Evolutionary conservation across 495 filamentous ascomycete species (phyloP).

Genomic region (Letharia lupina): DNA sequence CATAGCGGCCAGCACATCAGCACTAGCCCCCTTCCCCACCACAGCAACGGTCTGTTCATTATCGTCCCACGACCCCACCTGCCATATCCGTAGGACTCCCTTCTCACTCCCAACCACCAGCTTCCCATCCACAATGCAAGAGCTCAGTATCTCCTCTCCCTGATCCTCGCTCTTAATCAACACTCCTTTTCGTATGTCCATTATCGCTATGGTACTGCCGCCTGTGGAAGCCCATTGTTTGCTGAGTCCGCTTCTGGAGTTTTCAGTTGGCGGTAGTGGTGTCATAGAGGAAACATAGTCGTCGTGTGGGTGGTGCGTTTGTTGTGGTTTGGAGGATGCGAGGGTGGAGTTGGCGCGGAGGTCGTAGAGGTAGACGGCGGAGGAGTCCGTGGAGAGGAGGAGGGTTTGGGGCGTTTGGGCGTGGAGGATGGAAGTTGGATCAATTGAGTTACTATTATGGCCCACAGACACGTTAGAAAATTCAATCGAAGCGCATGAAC

Average conservation of each 20-base stretch:
- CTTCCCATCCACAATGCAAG: slow-evolving; percentile 69
- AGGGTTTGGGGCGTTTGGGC: slow-evolving; percentile 79
- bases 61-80: slow-evolving; percentile 87
- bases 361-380: slow-evolving; percentile 83
- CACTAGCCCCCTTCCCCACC: slow-evolving; percentile 56
- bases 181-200: slow-evolving; percentile 75
- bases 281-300: slow-evolving; percentile 90
- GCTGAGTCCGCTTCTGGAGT: slow-evolving; percentile 72
- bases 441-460: slow-evolving; percentile 28
- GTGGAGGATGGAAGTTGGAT: slow-evolving; percentile 70
- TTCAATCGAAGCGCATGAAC: too few relatives aligned
- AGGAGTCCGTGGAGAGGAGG: slow-evolving; percentile 82
- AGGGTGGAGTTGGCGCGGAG: slow-evolving; percentile 56
- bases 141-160: slow-evolving; percentile 82
- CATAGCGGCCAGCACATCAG: slow-evolving; percentile 57
- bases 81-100: slow-evolving; percentile 85
- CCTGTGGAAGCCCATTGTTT: slow-evolving; percentile 93
- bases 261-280: slow-evolving; percentile 65
- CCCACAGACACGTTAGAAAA: too few relatives aligned
- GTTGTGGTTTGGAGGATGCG: slow-evolving; percentile 51
- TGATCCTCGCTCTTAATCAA: slow-evolving; percentile 84
- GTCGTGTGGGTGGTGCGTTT: slow-evolving; percentile 76
- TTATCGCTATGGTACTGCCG: slow-evolving; percentile 79
- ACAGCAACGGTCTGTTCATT: slow-evolving; percentile 82
- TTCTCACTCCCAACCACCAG: slow-evolving; percentile 68